Evolutionary conservation across 2,329 filamentous ascomycete genomes (phyloP), one percentile per base, ranked within the genome.

Genomic region (Neoarthrinium moseri): DNA sequence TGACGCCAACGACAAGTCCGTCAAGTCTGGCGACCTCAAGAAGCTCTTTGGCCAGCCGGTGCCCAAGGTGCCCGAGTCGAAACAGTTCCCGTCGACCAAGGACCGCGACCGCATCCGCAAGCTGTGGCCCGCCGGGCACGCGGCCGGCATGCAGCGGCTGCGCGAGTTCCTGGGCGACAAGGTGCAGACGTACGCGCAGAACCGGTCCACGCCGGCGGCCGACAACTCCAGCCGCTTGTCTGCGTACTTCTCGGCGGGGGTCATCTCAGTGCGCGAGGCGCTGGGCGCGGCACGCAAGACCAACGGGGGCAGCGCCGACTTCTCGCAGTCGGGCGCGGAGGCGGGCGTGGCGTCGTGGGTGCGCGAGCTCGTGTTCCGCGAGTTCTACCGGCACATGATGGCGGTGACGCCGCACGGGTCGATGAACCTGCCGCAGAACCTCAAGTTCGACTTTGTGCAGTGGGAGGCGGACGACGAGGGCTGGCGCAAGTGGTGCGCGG

Each of bases 381-480:
- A 59, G 50, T 57, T 59, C 50, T 59, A 59, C 48, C 43, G 56
- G 30, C 56, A 59, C 42, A 52, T 51, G 47, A 54, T 59, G 43
- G 30, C 44, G 20, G 44, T 50, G 26, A 48, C 45, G 15, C 56
- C 55, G 15, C 56, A 59, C 51, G 52, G 34, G 45, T 66, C 81
- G 60, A 88, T 89, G 85, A 81, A 82, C 64, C 87, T 87, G 55
- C 83, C 84, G 2, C 87, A 87, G 71, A 88, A 89, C 56, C 81
- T 80, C 48, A 83, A 86, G 58, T 86, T 84, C 62, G 80, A 80
- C 30, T 78, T 84, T 45, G 78, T 89, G 30, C 61, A 75, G 46
- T 89, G 85, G 85, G 80, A 85, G 52, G 83, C 84, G 57, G 70
- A 84, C 56, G 54, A 67, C 7, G 69, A 73, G 6, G 69, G 75